These are phyloP conservation scores for Lactifluus hygrophoroides DNA, from an alignment of 768 basidiomycete species.

Conservation along the genomic window DNA sequence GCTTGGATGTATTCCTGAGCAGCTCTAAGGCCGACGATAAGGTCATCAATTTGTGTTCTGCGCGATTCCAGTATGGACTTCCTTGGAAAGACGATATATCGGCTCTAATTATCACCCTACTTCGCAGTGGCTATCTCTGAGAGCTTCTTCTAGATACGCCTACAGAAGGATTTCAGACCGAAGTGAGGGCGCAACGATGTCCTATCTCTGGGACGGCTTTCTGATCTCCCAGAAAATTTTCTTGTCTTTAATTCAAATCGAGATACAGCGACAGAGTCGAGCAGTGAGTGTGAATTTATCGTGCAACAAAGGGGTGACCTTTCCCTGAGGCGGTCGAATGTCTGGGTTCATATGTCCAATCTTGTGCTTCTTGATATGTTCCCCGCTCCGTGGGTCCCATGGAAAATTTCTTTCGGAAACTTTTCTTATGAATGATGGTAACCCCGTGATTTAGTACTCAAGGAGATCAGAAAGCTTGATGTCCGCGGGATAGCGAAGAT, in stretches of 20 bases:
- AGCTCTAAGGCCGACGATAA: conserved; percentile 77
- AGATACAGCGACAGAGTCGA: conserved; percentile 32
- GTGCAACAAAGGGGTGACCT: conserved; percentile 50
- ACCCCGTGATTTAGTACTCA: conserved; percentile 48
- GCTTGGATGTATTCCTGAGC: conserved; percentile 65
- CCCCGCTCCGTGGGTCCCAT: conserved; percentile 64
- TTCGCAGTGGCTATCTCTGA: conserved; percentile 47
- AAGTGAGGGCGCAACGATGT: conserved; percentile 61
- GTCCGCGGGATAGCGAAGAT: conserved; percentile 67
- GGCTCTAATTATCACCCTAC: conserved; percentile 19
- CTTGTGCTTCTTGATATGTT: conserved; percentile 64
- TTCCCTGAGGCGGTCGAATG: conserved; percentile 60
- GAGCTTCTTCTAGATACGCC: conserved; percentile 64
- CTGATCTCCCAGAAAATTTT: conserved; percentile 38
- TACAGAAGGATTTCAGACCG: conserved; percentile 69
- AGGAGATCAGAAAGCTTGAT: conserved; percentile 53
- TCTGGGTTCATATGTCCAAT: conserved; percentile 71
- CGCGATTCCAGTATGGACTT: conserved; percentile 46
- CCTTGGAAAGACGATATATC: conserved; percentile 24
- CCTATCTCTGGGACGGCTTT: conserved; percentile 55
- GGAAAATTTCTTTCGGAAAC: too few relatives aligned
- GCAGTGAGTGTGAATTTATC: conserved; percentile 75
- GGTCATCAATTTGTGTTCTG: conserved; percentile 62
- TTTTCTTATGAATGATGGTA: neutral
- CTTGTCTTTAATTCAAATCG: conserved; percentile 32